phyloP scores from a whole-genome alignment of 1,284 basidiomycete genomes.

The Ceratobasidium sp. region DNA sequence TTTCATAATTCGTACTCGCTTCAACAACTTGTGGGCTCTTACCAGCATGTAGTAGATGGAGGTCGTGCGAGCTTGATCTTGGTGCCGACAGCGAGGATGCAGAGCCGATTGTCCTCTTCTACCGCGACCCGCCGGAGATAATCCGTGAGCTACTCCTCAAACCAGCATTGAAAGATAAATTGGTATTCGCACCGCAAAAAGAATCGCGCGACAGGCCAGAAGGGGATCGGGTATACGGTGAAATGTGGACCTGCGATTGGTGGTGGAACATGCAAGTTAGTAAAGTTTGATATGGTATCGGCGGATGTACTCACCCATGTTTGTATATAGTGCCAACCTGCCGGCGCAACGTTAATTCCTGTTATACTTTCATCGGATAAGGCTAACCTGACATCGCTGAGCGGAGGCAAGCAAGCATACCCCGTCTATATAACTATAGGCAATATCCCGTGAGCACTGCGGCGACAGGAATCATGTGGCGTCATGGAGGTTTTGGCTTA shows the following conservation, averaged over 20 bases:
- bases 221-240: conserved; percentile 14
- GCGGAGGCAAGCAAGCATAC: conserved; percentile 41
- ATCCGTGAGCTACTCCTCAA: conserved; percentile 52
- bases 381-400: conserved; percentile 41
- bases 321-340: too few relatives aligned
- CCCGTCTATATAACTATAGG: conserved; percentile 48
- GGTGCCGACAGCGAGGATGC: conserved; percentile 52
- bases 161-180: conserved; percentile 10
- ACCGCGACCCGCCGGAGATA: conserved; percentile 51
- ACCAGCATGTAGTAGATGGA: conserved; percentile 48
- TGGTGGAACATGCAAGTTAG: conserved; percentile 44
- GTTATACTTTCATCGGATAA: conserved; percentile 45
- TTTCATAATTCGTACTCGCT: conserved; percentile 43
- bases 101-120: conserved; percentile 51
- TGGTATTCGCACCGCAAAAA: conserved; percentile 37
- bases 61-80: conserved; percentile 51
- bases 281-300: too few relatives aligned
- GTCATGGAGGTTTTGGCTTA: not conserved
- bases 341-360: conserved; percentile 43
- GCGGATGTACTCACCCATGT: too few relatives aligned
- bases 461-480: not conserved
- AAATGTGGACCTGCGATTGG: conserved; percentile 45
- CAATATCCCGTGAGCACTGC: conserved; percentile 12
- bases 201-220: not conserved
- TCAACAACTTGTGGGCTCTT: conserved; percentile 49